phyloP scores from a whole-genome alignment of 495 filamentous ascomycete species.

The Schizothecium vesticola region DNA sequence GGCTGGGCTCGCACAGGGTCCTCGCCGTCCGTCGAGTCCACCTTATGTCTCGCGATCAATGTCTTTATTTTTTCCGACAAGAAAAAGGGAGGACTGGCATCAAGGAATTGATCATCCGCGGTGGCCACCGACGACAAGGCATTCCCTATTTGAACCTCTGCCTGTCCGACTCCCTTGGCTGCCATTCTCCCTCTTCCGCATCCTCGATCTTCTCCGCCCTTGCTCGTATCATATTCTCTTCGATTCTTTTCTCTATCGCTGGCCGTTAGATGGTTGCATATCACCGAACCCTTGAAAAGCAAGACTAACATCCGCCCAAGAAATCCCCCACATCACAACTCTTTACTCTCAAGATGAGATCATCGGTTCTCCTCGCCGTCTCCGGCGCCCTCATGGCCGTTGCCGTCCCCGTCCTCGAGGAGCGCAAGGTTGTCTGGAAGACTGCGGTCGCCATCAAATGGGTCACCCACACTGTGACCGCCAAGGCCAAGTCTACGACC shows the following conservation, averaged over 20 bases:
- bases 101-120: constrained; percentile 1
- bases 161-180: neutral
- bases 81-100: neutral
- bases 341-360: constrained; percentile 57
- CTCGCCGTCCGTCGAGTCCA: neutral
- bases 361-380: constrained; percentile 55
- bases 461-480: constrained; percentile 56
- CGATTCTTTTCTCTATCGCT: constrained; percentile 15
- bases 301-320: constrained; percentile 13
- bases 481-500: constrained; percentile 6
- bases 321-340: constrained; percentile 4
- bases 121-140: neutral
- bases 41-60: constrained; percentile 5
- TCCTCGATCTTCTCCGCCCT: constrained; percentile 1
- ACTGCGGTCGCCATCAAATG: constrained; percentile 54
- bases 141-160: neutral
- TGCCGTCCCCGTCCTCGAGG: constrained; percentile 55
- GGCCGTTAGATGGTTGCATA: constrained; percentile 13
- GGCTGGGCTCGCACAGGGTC: neutral
- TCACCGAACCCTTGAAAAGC: constrained; percentile 6
- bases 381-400: constrained; percentile 57
- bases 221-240: constrained; percentile 1
- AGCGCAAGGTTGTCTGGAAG: constrained; percentile 51
- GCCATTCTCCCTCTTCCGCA: constrained; percentile 11
- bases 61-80: constrained; percentile 4